A percentile compares a stretch with the other conserved stretches of the same genome.
These are phyloP conservation scores for Dentiscutata heterogama DNA, from an alignment of 371 early-diverging fungal species.

Conservation along the genomic window DNA sequence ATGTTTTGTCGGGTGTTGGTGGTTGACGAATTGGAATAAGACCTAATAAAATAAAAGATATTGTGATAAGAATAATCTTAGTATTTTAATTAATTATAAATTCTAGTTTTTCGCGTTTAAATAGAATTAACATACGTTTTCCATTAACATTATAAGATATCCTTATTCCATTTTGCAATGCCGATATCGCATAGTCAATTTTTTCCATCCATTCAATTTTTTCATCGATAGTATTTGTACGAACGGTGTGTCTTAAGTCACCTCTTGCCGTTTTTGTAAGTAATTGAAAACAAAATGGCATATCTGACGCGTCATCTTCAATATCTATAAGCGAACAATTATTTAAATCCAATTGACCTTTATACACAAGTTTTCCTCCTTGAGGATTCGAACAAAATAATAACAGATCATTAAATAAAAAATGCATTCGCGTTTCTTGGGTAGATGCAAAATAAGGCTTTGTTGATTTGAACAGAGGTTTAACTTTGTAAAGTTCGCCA, in stretches of 20 bases:
- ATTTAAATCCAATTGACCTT: constrained; percentile 2
- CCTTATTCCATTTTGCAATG: constrained; percentile 14
- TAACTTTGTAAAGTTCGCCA: constrained; percentile 37
- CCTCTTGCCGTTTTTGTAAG: background rate
- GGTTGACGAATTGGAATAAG: too few relatives aligned
- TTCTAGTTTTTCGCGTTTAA: too few relatives aligned
- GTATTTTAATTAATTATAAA: too few relatives aligned
- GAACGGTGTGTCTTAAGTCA: background rate
- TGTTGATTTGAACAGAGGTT: background rate
- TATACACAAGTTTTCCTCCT: constrained; percentile 9
- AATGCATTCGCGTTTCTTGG: constrained; percentile 11
- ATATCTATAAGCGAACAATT: background rate
- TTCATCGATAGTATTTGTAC: background rate
- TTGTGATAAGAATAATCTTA: too few relatives aligned
- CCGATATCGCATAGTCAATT: background rate
- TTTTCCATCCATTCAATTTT: constrained; percentile 19
- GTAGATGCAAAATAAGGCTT: background rate
- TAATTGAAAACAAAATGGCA: constrained; percentile 36
- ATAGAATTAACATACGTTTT: too few relatives aligned
- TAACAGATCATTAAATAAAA: constrained; percentile 33
- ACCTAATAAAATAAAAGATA: too few relatives aligned
- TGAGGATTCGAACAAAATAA: background rate
- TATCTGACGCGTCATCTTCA: constrained; percentile 20
- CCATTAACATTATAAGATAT: background rate
- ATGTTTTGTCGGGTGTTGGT: too few relatives aligned